phyloP scores from a whole-genome alignment of 1,284 basidiomycete species.

The Moniliophthora roreri region DNA sequence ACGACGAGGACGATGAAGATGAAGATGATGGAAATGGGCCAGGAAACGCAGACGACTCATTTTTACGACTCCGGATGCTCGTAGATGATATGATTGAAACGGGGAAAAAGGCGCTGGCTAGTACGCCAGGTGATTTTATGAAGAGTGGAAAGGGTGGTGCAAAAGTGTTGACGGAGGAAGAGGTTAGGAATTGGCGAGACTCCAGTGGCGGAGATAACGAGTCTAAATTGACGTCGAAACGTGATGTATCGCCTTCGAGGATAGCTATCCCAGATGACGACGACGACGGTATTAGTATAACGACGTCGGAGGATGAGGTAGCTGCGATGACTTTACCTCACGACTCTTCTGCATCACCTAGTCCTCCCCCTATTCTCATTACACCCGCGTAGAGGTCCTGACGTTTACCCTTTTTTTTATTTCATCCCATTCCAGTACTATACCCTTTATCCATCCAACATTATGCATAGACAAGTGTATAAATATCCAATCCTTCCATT shows the following conservation, averaged over 20 bases:
- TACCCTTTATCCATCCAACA: too few species aligned
- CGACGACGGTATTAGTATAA: slow-evolving; percentile 17
- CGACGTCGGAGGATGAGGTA: slow-evolving; percentile 37
- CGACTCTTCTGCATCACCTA: slow-evolving; percentile 24
- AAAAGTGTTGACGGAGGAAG: slow-evolving; percentile 72
- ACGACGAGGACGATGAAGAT: slow-evolving; percentile 33
- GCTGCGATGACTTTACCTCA: slow-evolving; percentile 34
- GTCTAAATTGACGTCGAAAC: slow-evolving; percentile 23
- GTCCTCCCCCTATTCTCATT: slow-evolving; percentile 35
- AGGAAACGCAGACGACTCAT: slow-evolving; percentile 43
- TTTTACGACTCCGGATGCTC: slow-evolving; percentile 56
- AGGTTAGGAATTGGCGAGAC: slow-evolving; percentile 60
- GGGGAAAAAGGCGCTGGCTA: slow-evolving; percentile 62
- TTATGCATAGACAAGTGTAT: too few species aligned
- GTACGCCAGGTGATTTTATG: slow-evolving; percentile 50
- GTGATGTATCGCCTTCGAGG: slow-evolving; percentile 30
- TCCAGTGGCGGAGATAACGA: slow-evolving; percentile 25
- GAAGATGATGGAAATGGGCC: slow-evolving; percentile 42
- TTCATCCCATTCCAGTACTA: too few species aligned
- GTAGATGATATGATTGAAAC: slow-evolving; percentile 65
- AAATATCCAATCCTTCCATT: too few species aligned
- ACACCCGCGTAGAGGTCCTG: slow-evolving; percentile 25
- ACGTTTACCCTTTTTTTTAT: too few species aligned
- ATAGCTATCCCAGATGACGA: slow-evolving; percentile 30
- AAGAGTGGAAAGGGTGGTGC: slow-evolving; percentile 42